These are phyloP conservation scores for Karstenula rhodostoma DNA, from an alignment of 2,329 filamentous ascomycete species.

Conservation along the genomic window DNA sequence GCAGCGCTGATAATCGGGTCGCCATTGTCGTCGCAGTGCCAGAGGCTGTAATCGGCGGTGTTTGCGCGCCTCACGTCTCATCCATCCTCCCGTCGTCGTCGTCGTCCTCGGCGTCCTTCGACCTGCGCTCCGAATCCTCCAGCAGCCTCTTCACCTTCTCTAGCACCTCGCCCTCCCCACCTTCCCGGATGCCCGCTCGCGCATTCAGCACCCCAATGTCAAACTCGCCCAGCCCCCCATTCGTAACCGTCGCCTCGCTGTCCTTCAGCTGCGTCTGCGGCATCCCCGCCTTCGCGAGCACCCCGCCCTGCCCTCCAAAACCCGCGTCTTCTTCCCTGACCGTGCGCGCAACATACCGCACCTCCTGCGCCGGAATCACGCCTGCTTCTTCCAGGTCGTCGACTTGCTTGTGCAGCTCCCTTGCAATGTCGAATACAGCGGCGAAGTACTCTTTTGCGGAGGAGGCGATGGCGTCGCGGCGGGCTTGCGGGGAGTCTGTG, in stretches of 20 bases:
- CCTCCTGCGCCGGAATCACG: conserved; percentile 42
- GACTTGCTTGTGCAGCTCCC: conserved; percentile 39
- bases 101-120: conserved; percentile 24
- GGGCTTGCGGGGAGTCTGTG: conserved; percentile 50
- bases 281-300: conserved; percentile 13
- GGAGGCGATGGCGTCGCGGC: conserved; percentile 47
- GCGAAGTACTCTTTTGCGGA: conserved; percentile 76
- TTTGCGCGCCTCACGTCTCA: background rate
- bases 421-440: conserved; percentile 65
- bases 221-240: conserved; percentile 63
- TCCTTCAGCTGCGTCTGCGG: conserved; percentile 23
- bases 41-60: background rate
- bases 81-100: conserved; percentile 22
- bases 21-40: background rate
- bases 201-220: conserved; percentile 93
- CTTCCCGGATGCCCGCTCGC: conserved; percentile 78
- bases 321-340: background rate
- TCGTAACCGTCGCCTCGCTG: conserved; percentile 45
- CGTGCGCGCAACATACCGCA: conserved; percentile 25
- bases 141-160: conserved; percentile 66
- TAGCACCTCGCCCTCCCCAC: conserved; percentile 86
- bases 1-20: background rate
- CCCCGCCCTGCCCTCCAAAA: background rate
- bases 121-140: conserved; percentile 41
- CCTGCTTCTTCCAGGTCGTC: conserved; percentile 40